A percentile compares a stretch with the other conserved stretches of the same genome.
Evolutionary conservation across 2,329 filamentous ascomycete genomes (phyloP).

Genomic region (Pseudohalonectria lignicola): DNA sequence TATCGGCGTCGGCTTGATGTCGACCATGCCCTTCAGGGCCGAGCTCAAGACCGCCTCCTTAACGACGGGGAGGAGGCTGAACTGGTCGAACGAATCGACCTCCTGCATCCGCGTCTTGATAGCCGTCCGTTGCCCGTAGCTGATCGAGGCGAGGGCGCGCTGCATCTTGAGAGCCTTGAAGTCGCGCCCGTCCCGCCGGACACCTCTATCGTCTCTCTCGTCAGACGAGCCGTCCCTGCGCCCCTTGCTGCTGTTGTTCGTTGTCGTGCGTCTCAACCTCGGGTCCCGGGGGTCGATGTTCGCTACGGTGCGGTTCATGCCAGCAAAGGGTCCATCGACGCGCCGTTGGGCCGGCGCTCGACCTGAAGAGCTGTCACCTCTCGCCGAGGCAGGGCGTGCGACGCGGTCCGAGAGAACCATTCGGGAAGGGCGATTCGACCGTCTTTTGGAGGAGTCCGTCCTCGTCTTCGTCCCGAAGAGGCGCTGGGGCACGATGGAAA

Average conservation of each 20-base stretch:
- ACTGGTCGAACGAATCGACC: conserved; percentile 70
- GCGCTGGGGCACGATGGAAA: no score
- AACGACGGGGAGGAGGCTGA: conserved; percentile 62
- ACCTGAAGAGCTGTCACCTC: conserved; percentile 19
- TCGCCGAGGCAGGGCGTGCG: no score
- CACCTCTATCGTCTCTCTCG: no score
- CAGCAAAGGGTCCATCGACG: conserved; percentile 38
- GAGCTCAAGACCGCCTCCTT: conserved; percentile 62
- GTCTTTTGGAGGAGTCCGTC: no score
- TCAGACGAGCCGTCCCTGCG: no score
- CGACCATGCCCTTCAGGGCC: conserved; percentile 61
- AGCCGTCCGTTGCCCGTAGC: conserved; percentile 54
- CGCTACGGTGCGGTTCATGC: conserved; percentile 44
- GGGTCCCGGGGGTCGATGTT: conserved; percentile 18
- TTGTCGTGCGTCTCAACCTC: no score
- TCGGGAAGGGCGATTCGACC: conserved; percentile 39
- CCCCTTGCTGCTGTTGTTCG: conserved; percentile 17
- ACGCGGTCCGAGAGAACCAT: conserved; percentile 49
- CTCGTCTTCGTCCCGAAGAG: no score
- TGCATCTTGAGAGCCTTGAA: conserved; percentile 95
- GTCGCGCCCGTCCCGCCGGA: conserved; percentile 32
- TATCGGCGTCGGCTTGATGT: conserved; percentile 75
- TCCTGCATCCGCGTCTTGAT: conserved; percentile 48
- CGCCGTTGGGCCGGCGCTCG: conserved; percentile 22
- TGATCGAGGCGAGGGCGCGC: conserved; percentile 60